These are phyloP conservation scores for Hibiscus mutabilis DNA, from an alignment of 345 rosid species.

Conservation along the genomic window DNA sequence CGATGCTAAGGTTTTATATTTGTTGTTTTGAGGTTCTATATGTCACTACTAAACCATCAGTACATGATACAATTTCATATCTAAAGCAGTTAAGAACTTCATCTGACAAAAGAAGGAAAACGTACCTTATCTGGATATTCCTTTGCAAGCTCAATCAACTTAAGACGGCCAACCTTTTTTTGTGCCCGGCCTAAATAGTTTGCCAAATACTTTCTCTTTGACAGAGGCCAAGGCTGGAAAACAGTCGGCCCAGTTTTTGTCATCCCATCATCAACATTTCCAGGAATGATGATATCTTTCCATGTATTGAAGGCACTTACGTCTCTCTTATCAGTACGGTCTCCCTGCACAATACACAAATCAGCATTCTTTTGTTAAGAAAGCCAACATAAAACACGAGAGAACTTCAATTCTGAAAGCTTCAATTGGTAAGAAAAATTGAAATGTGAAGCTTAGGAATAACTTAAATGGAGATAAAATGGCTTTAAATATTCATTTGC, in stretches of 20 bases:
- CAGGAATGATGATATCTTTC: slow-evolving; percentile 51
- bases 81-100: neutral
- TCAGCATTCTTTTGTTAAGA: slow-evolving; percentile 2
- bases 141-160: slow-evolving; percentile 72
- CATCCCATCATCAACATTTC: slow-evolving; percentile 59
- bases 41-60: neutral
- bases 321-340: slow-evolving; percentile 90
- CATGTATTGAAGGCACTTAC: slow-evolving; percentile 87
- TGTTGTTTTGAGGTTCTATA: no score
- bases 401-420: neutral
- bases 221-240: slow-evolving; percentile 71
- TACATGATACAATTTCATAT: neutral
- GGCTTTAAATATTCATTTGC: neutral
- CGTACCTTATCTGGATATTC: slow-evolving; percentile 78
- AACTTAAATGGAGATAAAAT: neutral
- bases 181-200: slow-evolving; percentile 95
- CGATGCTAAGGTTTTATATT: neutral
- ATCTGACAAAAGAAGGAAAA: neutral
- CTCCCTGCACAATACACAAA: slow-evolving; percentile 54
- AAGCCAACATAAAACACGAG: neutral
- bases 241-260: slow-evolving; percentile 35
- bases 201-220: slow-evolving; percentile 64
- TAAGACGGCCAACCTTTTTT: slow-evolving; percentile 76
- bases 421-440: neutral
- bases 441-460: neutral